Evolutionary conservation across 176 grass and related monocot species (phyloP).

Genomic region (Coix lacrymajobi): DNA sequence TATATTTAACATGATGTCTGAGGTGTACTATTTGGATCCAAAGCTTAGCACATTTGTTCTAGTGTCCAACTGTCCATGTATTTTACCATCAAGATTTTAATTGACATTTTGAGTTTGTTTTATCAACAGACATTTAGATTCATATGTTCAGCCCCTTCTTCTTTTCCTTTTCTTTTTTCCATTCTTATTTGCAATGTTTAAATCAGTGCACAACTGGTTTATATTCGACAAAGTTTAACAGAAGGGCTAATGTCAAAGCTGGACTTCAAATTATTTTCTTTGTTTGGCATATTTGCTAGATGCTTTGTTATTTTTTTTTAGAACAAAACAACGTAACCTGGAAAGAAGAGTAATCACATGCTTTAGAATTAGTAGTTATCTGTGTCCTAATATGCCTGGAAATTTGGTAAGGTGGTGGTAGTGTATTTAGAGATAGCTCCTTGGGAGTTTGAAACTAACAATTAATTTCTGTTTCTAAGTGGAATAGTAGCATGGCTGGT

Average conservation of each 20-base stretch:
- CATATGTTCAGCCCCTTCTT: not conserved
- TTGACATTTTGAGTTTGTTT: not conserved
- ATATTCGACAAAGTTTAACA: not conserved
- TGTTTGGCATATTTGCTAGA: constrained; percentile 2
- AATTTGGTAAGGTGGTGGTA: not conserved
- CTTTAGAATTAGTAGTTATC: not conserved
- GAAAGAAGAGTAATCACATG: not conserved
- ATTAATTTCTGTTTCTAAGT: constrained; percentile 6
- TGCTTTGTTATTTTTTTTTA: not conserved
- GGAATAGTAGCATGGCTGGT: not conserved
- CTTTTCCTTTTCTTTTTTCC: not conserved
- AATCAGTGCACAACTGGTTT: not conserved
- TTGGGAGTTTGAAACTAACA: not conserved
- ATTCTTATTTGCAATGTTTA: constrained; percentile 10
- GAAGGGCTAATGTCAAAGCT: not conserved
- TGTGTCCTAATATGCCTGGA: not conserved
- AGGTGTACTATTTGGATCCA: not conserved
- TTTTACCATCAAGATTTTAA: not conserved
- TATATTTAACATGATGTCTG: not conserved
- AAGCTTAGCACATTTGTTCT: not conserved
- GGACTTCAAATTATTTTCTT: not conserved
- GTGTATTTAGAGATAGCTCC: not conserved
- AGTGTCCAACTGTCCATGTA: not conserved
- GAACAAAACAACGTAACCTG: not conserved
- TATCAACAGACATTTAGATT: not conserved